These are phyloP conservation scores for Musa beccarii DNA, from an alignment of 176 grass and related monocot genomes.

Conservation along the genomic window DNA sequence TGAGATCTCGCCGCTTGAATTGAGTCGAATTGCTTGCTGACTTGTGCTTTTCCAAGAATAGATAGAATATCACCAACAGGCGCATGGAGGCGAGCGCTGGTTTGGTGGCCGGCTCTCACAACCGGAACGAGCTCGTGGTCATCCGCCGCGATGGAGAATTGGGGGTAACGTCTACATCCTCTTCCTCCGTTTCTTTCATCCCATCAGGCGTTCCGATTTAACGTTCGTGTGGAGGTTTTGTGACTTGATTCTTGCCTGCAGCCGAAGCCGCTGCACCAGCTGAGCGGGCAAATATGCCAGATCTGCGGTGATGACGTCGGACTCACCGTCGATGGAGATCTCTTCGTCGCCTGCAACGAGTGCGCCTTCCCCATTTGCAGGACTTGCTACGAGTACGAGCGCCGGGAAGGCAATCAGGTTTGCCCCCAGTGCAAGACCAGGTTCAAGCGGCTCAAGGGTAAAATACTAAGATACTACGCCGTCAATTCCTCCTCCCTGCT, in stretches of 20 bases:
- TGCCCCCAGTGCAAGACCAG: conserved; percentile 99
- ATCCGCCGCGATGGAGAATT: conserved; percentile 83
- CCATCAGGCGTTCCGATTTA: not conserved
- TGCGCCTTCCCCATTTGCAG: conserved; percentile 87
- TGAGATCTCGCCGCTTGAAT: not conserved
- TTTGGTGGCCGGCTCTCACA: conserved; percentile 82
- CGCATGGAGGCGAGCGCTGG: conserved; percentile 86
- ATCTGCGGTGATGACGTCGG: conserved; percentile 77
- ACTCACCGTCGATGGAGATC: conserved; percentile 65
- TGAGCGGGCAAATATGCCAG: conserved; percentile 52
- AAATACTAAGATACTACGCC: not conserved
- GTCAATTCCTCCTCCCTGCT: not conserved
- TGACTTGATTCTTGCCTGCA: conserved; percentile 18
- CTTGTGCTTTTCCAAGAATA: not conserved
- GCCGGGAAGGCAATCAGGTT: conserved; percentile 77
- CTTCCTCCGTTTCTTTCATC: conserved; percentile 2
- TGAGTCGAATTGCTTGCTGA: not conserved
- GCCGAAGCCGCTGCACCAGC: conserved; percentile 46
- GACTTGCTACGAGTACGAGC: conserved; percentile 96
- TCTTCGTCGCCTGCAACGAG: conserved; percentile 82
- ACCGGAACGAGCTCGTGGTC: conserved; percentile 88
- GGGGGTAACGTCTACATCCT: conserved; percentile 37
- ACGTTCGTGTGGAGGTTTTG: not conserved
- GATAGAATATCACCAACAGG: no score
- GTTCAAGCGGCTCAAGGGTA: conserved; percentile 98